These are phyloP conservation scores for Talaromyces sp. DNA, from an alignment of 2,329 filamentous ascomycete species.

Conservation along the genomic window DNA sequence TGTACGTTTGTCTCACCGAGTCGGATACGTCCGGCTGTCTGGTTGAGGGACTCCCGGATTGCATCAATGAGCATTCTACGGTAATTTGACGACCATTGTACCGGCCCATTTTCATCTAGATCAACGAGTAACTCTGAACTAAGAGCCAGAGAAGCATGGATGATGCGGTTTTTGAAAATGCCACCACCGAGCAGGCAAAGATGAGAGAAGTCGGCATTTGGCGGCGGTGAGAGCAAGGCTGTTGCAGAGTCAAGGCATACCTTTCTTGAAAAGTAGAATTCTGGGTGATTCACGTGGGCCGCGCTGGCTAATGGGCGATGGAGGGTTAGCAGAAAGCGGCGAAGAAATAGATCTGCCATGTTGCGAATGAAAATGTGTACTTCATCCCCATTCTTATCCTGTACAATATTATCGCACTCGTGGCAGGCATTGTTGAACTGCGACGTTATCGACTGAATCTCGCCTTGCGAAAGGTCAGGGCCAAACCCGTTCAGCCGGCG, in stretches of 20 bases:
- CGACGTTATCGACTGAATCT: not conserved
- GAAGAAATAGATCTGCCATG: conserved; percentile 6
- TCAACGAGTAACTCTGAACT: conserved; percentile 7
- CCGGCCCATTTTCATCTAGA: not conserved
- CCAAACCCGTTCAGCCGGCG: conserved; percentile 3
- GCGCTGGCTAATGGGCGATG: not conserved
- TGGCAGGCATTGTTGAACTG: not conserved
- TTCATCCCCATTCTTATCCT: not conserved
- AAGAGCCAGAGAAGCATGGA: conserved; percentile 4
- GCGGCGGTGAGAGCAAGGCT: not conserved
- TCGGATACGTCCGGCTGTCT: conserved; percentile 2
- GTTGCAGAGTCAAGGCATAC: conserved; percentile 1
- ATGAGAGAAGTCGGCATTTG: not conserved
- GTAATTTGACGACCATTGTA: conserved; percentile 1
- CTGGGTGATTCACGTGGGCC: not conserved
- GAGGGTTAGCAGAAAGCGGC: conserved; percentile 7
- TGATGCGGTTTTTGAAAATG: conserved; percentile 7
- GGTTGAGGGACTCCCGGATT: not conserved
- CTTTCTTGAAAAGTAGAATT: conserved; percentile 7
- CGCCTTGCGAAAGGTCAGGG: not conserved
- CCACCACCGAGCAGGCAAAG: conserved; percentile 3
- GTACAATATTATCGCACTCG: not conserved
- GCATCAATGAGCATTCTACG: conserved; percentile 2
- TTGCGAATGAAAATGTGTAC: conserved; percentile 1
- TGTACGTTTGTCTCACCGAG: conserved; percentile 7